Percentiles rank a stretch among this genome's conserved stretches.
phyloP scores from a whole-genome alignment of 164 flowering plant species.

The Magnolia officinalis region DNA sequence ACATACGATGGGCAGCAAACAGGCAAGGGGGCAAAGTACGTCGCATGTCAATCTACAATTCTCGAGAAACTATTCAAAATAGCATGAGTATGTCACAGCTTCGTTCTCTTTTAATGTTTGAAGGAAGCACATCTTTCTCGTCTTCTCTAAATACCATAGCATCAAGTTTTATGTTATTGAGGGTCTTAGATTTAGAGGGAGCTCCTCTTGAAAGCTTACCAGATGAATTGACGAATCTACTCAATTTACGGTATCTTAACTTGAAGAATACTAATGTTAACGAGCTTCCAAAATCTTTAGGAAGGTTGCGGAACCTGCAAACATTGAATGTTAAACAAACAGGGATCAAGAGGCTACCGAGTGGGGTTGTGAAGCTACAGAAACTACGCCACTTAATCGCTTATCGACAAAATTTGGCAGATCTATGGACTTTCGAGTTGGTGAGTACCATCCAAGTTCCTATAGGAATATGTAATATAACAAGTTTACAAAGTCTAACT shows the following conservation, averaged over 20 bases:
- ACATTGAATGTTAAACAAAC: conserved; percentile 36
- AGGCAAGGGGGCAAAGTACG: not conserved
- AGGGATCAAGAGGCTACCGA: conserved; percentile 26
- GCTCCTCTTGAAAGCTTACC: conserved; percentile 27
- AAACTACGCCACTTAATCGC: conserved; percentile 33
- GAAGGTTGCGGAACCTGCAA: conserved; percentile 31
- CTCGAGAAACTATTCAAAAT: conserved; percentile 8
- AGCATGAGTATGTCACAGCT: conserved; percentile 15
- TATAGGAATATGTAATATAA: conserved; percentile 22
- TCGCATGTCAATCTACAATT: conserved; percentile 5
- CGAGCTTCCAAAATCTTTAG: conserved; percentile 38
- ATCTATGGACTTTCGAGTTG: conserved; percentile 2
- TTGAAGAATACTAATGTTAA: conserved; percentile 29
- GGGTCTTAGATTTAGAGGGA: conserved; percentile 33
- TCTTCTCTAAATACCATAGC: conserved; percentile 14
- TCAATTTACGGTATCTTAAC: conserved; percentile 35
- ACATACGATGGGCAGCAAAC: not conserved
- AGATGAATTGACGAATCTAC: conserved; percentile 16
- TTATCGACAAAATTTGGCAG: not conserved
- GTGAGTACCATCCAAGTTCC: conserved; percentile 20
- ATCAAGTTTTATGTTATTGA: conserved; percentile 21
- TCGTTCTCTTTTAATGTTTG: conserved; percentile 34
- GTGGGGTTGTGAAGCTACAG: conserved; percentile 22
- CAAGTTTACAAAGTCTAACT: conserved; percentile 29
- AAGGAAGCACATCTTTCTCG: conserved; percentile 11